These are phyloP conservation scores for Phytophthora sansomeana DNA, from an alignment of 352 stramenopile genomes.

Conservation along the genomic window DNA sequence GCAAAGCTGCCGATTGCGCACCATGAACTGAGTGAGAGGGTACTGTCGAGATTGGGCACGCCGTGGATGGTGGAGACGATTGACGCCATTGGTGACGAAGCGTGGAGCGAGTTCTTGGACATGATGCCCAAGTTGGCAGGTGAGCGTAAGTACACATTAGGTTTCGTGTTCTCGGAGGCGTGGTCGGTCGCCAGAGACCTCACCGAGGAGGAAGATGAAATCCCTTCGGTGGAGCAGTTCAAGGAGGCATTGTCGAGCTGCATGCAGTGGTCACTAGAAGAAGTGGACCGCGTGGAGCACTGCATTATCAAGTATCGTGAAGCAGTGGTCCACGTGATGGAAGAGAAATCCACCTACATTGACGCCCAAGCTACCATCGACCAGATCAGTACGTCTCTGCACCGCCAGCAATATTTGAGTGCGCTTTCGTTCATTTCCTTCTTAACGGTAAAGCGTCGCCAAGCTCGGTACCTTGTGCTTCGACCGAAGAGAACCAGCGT, in stretches of 20 bases:
- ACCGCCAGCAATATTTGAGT: conserved; percentile 79
- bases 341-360: conserved; percentile 91
- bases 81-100: conserved; percentile 67
- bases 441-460: conserved; percentile 63
- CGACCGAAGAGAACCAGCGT: conserved; percentile 59
- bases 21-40: conserved; percentile 72
- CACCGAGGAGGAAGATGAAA: conserved; percentile 79
- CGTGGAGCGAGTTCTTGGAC: conserved; percentile 73
- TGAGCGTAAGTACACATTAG: conserved; percentile 81
- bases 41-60: conserved; percentile 77
- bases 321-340: conserved; percentile 83
- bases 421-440: conserved; percentile 80
- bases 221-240: conserved; percentile 76
- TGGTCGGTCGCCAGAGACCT: conserved; percentile 82
- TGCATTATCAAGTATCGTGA: conserved; percentile 80
- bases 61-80: conserved; percentile 85
- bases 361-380: conserved; percentile 78
- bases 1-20: conserved; percentile 85
- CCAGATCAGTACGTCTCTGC: conserved; percentile 69
- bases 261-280: conserved; percentile 72
- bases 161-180: conserved; percentile 87
- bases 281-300: conserved; percentile 66
- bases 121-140: conserved; percentile 79
- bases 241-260: conserved; percentile 78
- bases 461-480: conserved; percentile 65